These are phyloP conservation scores for Pythium phragmitis DNA, from an alignment of 352 stramenopile genomes.

Conservation along the genomic window DNA sequence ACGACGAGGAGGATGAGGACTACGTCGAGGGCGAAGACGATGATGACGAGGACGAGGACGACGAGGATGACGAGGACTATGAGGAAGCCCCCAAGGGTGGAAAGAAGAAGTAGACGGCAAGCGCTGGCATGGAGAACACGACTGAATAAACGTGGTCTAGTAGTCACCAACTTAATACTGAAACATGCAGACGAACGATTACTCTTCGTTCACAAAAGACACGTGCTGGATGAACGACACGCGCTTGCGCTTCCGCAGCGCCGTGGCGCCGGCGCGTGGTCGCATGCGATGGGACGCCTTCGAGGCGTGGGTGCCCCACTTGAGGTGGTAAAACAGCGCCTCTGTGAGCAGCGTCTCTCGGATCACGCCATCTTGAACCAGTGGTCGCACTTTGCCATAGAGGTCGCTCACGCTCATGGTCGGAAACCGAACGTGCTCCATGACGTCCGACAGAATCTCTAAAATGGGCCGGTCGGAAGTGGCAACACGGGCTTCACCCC, in stretches of 20 bases:
- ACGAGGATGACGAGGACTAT: slow-evolving; percentile 25
- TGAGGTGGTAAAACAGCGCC: slow-evolving; percentile 85
- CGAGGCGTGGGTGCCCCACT: slow-evolving; percentile 72
- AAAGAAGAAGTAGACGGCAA: slow-evolving; percentile 22
- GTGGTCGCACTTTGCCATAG: slow-evolving; percentile 81
- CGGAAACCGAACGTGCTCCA: slow-evolving; percentile 83
- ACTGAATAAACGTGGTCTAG: background rate
- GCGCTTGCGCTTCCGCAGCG: slow-evolving; percentile 79
- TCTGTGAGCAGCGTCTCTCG: slow-evolving; percentile 72
- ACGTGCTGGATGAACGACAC: slow-evolving; percentile 89
- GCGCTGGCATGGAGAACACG: too few species aligned
- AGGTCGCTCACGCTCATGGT: slow-evolving; percentile 87
- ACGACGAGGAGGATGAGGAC: slow-evolving; percentile 40
- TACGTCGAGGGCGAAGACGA: slow-evolving; percentile 46
- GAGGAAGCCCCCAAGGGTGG: slow-evolving; percentile 28
- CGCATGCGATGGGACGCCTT: slow-evolving; percentile 60
- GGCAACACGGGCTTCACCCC: slow-evolving; percentile 67
- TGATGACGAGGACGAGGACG: slow-evolving; percentile 32
- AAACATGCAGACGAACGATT: background rate
- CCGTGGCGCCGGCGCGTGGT: slow-evolving; percentile 56
- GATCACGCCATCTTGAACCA: slow-evolving; percentile 68
- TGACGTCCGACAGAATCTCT: slow-evolving; percentile 66
- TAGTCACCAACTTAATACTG: background rate
- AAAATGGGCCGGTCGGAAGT: slow-evolving; percentile 42
- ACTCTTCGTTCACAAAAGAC: slow-evolving; percentile 55